Base-by-base conservation (phyloP, 2,329 filamentous ascomycete species). In the Pseudopyricularia cyperi region DNA sequence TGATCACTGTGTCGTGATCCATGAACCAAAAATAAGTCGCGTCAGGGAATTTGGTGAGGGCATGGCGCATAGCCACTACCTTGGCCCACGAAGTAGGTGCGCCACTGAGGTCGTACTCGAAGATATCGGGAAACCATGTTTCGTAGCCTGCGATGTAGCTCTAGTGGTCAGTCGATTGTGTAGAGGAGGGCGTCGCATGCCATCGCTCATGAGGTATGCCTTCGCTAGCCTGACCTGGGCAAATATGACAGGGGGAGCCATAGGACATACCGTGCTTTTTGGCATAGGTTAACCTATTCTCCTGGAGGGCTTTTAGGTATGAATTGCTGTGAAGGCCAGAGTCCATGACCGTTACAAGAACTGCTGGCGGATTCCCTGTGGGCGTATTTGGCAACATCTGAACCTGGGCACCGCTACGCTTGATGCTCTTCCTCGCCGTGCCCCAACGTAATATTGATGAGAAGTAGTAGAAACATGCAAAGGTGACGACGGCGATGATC, bases 281-380 rank as follows among this genome's bases (percentile, higher is more conserved):
- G 7, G 91, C 93, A 68, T 97, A 98, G 56, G 85, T 77, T 62
- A 85, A 76, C 60, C 93, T 75, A 66, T 98, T 98, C 59, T 87
- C 79, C 64, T 81, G 84, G 56, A 98, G 79, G 60, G 80, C 80
- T 53, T 84, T 74, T 52, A 85, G 73, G 68, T 91, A 94, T 42
- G 72, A 74, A 33, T 79, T 71, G 61, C 80, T 81, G 59, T 84
- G 79, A 37, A 68, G 72, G 50, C 74, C 71, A 64, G 96, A 87
- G 19, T 46, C 50, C 34, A 46, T 34, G 8, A 91, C 80, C 2
- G 93, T 96, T 55, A 98, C 87, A 50, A 98, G 72, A 19, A 79
- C 80, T 2, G n/a, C 7, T 0, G 77, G 71, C 28, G 80, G 77
- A 30, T 72, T 73, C 37, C 80, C 80, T n/a, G 71, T 71, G 0